Conservation (phyloP, 208 protist genomes). For the Leishmania aethiopica region DNA sequence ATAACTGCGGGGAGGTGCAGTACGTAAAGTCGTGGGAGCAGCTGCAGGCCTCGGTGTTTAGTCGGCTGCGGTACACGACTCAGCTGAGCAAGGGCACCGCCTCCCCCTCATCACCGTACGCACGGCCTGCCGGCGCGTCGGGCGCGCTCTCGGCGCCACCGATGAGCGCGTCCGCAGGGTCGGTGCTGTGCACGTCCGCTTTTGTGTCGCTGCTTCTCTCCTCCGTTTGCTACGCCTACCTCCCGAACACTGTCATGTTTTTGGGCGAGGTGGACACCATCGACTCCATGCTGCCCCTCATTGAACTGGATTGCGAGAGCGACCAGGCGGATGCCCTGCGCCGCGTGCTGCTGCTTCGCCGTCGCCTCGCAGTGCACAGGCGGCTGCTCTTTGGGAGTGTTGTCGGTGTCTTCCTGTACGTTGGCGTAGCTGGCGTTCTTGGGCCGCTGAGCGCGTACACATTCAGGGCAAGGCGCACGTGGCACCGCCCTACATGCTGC, state of each 20-base stretch:
- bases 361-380: constrained; percentile 47
- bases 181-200: constrained; percentile 28
- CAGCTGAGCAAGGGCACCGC: background rate
- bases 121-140: background rate
- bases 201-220: constrained; percentile 44
- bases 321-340: constrained; percentile 71
- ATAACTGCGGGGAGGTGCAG: constrained; percentile 11
- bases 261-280: constrained; percentile 68
- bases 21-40: constrained; percentile 44
- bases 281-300: constrained; percentile 65
- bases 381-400: constrained; percentile 50
- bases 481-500: background rate
- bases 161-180: background rate
- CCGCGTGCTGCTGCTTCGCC: constrained; percentile 60
- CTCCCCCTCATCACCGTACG: background rate
- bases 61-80: constrained; percentile 13
- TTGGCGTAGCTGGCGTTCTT: constrained; percentile 15
- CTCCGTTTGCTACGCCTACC: constrained; percentile 44
- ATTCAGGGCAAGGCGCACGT: background rate
- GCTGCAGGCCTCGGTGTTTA: constrained; percentile 38
- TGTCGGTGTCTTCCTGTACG: constrained; percentile 24
- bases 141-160: background rate
- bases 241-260: constrained; percentile 48
- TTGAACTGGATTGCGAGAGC: constrained; percentile 44
- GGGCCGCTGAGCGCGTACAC: background rate